Percentiles rank a stretch among this genome's conserved stretches.
Conservation (phyloP, 441 rosid species). For the Erodium trifolium region DNA sequence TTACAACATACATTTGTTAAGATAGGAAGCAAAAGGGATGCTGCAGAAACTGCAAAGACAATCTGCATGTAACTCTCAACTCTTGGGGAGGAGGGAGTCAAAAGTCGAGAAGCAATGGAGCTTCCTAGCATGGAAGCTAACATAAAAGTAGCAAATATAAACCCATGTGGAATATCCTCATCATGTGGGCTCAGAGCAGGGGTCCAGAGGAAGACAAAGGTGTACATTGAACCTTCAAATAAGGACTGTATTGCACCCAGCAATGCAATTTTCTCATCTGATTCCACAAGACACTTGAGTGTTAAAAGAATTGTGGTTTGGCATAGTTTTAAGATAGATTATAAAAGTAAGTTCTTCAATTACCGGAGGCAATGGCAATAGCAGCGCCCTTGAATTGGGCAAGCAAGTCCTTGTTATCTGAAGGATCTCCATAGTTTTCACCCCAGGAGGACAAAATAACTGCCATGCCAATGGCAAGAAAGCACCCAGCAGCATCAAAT, state of each 20-base stretch:
- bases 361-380: conserved; percentile 90
- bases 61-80: conserved; percentile 98
- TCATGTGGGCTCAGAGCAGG: conserved; percentile 88
- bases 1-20: conserved; percentile 53
- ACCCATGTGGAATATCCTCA: conserved; percentile 96
- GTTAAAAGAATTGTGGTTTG: neutral
- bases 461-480: conserved; percentile 91
- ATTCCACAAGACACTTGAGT: conserved; percentile 1
- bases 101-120: conserved; percentile 81
- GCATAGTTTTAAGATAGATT: no score
- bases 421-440: conserved; percentile 84
- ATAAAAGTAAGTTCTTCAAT: neutral
- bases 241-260: conserved; percentile 95
- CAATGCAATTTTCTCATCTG: conserved; percentile 93
- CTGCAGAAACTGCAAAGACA: conserved; percentile 70
- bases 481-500: conserved; percentile 92
- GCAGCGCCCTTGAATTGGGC: conserved; percentile 91
- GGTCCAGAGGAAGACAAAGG: conserved; percentile 97
- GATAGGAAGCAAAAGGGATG: conserved; percentile 80
- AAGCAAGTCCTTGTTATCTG: conserved; percentile 83
- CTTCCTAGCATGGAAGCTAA: conserved; percentile 97
- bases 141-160: conserved; percentile 96
- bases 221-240: conserved; percentile 98
- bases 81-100: conserved; percentile 63
- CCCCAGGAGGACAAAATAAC: conserved; percentile 79